A percentile compares a stretch with the other conserved stretches of the same genome.
Evolutionary conservation across 1,284 basidiomycete genomes (phyloP).

Genomic region (Sanguinoderma infundibulare): DNA sequence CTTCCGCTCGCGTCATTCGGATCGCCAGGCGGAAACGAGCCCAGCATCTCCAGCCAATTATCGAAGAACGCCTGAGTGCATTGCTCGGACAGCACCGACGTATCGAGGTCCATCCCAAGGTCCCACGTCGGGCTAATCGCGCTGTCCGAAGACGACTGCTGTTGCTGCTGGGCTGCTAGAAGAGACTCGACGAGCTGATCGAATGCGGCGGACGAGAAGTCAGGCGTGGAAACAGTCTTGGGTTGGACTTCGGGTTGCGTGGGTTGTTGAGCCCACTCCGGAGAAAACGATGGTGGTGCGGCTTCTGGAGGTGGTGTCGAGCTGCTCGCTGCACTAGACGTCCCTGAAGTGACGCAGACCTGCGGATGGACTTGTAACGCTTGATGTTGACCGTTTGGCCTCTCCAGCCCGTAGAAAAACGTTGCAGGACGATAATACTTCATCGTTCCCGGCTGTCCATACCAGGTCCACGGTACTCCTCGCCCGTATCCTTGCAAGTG

Average conservation of each 20-base stretch:
- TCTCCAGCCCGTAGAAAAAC: conserved; percentile 25
- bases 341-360: not conserved
- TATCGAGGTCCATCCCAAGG: not conserved
- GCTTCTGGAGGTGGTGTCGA: not conserved
- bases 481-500: not conserved
- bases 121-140: not conserved
- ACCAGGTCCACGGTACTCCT: not conserved
- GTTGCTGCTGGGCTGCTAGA: conserved; percentile 19
- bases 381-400: conserved; percentile 11
- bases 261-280: not conserved
- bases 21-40: conserved; percentile 29
- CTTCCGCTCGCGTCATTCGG: conserved; percentile 19
- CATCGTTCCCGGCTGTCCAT: conserved; percentile 11
- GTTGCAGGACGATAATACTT: conserved; percentile 43
- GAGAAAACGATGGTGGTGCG: not conserved
- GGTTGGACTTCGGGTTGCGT: not conserved
- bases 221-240: not conserved
- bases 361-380: conserved; percentile 8
- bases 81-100: not conserved
- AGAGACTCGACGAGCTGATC: conserved; percentile 24
- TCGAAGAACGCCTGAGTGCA: conserved; percentile 26
- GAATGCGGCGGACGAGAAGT: conserved; percentile 16
- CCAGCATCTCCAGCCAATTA: conserved; percentile 28
- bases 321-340: not conserved
- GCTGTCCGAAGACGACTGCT: not conserved